A percentile compares a stretch with the other conserved stretches of the same genome.
phyloP scores from a whole-genome alignment of 1,284 basidiomycete genomes.

The Boletus calvinii region DNA sequence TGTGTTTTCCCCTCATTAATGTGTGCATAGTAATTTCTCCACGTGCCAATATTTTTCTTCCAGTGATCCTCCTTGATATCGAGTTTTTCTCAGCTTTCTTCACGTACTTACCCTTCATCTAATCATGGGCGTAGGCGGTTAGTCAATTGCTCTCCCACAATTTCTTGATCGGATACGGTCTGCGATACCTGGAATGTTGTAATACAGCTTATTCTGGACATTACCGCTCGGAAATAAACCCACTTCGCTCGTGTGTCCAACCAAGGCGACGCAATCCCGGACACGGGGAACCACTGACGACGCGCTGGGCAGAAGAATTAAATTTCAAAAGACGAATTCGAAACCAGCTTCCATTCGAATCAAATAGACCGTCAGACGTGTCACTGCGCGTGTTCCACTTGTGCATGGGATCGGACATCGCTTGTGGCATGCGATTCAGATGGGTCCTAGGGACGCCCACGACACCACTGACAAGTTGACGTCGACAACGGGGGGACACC shows the following conservation, averaged over 20 bases:
- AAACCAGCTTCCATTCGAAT: slow-evolving; percentile 20
- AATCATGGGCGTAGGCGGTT: slow-evolving; percentile 22
- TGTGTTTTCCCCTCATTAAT: slow-evolving; percentile 10
- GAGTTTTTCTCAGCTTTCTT: slow-evolving; percentile 11
- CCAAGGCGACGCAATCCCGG: slow-evolving; percentile 1
- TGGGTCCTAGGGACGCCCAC: neutral
- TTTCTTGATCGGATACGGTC: slow-evolving; percentile 33
- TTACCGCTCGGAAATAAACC: slow-evolving; percentile 25
- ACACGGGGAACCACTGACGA: slow-evolving; percentile 1
- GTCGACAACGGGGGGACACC: neutral
- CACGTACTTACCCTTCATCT: slow-evolving; percentile 28
- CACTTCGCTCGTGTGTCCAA: neutral
- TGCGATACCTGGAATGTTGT: slow-evolving; percentile 39
- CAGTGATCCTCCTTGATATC: slow-evolving; percentile 16
- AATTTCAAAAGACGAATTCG: slow-evolving; percentile 10
- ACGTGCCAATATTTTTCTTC: neutral
- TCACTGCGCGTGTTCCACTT: slow-evolving; percentile 3
- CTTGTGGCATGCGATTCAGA: slow-evolving; percentile 1
- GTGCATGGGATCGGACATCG: slow-evolving; percentile 13
- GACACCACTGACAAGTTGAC: neutral
- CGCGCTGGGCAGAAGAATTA: neutral
- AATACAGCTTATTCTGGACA: slow-evolving; percentile 36
- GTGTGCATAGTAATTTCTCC: slow-evolving; percentile 29
- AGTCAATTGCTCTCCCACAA: slow-evolving; percentile 14
- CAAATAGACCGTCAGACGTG: slow-evolving; percentile 4